Evolutionary conservation across 495 filamentous ascomycete species (phyloP), one percentile per base, ranked within the genome.

Genomic region (Cercophora newfieldiana): DNA sequence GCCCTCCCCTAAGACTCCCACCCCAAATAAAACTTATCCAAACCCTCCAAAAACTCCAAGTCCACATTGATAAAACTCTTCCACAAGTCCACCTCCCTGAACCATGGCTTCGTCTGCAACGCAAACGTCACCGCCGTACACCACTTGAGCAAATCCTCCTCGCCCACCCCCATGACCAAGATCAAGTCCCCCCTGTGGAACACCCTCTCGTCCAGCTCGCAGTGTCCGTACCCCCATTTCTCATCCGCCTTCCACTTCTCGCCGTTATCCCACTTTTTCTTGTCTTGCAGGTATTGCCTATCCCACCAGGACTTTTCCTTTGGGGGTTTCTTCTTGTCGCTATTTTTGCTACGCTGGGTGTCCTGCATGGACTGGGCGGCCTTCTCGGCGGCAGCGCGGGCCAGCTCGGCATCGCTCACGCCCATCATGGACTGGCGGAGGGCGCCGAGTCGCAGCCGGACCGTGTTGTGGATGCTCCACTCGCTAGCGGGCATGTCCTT

Each of bases 31-130:
- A 69, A 70, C 58, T 68, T 59, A 71, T 80, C 64, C 69, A 84
- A 66, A 4, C 64, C 66, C 68, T 83, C 74, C 69, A 82, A 50
- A 56, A 84, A 82, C 12, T 64, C 70, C 56, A 81, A 47, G 37
- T 82, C 82, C 0, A 85, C 79, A 73, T 82, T 81, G 14, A 85
- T 68, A 68, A 82, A 86, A 61, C 82, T 85, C 74, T 80, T 81
- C 80, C 82, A 81, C 48, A 83, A 70, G 72, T 85, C 82, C 51
- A 84, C 71, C 75, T 86, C 82, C 61, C 79, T 67, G 50, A 79
- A 70, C 82, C 82, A 85, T 26, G 82, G 82, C 67, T 79, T 80
- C 28, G 80, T 82, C 77, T 84, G 80, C 29, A 85, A 66, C 48
- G 78, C 77, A 65, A 79, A 84, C 28, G 74, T 77, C 16, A 79